A percentile compares a stretch with the other conserved stretches of the same genome.
Evolutionary conservation across 768 basidiomycete genomes (phyloP).

Genomic region (Roridomyces roridus): DNA sequence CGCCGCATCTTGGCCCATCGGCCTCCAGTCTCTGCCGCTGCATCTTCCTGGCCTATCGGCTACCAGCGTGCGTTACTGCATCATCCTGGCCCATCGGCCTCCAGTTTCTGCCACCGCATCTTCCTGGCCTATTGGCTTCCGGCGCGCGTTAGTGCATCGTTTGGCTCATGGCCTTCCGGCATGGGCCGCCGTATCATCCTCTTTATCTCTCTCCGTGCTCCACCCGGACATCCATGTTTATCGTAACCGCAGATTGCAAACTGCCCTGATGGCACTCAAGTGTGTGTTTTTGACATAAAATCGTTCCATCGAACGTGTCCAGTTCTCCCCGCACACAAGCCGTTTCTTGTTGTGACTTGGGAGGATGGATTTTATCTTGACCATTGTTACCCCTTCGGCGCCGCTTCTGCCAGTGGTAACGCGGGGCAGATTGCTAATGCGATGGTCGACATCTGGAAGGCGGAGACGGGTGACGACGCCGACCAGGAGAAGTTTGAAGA

Average conservation of each 20-base stretch:
- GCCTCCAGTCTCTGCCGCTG: too few species aligned
- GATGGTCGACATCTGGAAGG: constrained; percentile 17
- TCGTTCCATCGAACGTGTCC: constrained; percentile 29
- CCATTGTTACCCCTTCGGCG: constrained; percentile 30
- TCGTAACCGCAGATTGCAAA: constrained; percentile 21
- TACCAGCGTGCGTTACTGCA: too few species aligned
- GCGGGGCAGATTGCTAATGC: constrained; percentile 28
- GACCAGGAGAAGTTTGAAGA: constrained; percentile 26
- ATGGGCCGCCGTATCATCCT: background rate
- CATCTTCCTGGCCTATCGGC: too few species aligned
- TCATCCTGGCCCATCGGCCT: too few species aligned
- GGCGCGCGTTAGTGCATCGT: too few species aligned
- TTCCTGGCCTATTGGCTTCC: too few species aligned
- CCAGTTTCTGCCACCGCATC: too few species aligned
- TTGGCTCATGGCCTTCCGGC: too few species aligned
- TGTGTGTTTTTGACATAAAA: constrained; percentile 28
- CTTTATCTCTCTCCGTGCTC: background rate
- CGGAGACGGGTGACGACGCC: background rate
- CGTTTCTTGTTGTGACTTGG: constrained; percentile 21
- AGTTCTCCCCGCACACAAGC: constrained; percentile 26
- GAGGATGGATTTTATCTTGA: constrained; percentile 24
- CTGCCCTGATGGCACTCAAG: constrained; percentile 29
- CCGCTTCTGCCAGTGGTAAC: constrained; percentile 24
- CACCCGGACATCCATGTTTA: background rate
- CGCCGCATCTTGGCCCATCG: too few species aligned